These are phyloP conservation scores for Bipolaris gigantea DNA, from an alignment of 2,329 filamentous ascomycete genomes.

Conservation along the genomic window DNA sequence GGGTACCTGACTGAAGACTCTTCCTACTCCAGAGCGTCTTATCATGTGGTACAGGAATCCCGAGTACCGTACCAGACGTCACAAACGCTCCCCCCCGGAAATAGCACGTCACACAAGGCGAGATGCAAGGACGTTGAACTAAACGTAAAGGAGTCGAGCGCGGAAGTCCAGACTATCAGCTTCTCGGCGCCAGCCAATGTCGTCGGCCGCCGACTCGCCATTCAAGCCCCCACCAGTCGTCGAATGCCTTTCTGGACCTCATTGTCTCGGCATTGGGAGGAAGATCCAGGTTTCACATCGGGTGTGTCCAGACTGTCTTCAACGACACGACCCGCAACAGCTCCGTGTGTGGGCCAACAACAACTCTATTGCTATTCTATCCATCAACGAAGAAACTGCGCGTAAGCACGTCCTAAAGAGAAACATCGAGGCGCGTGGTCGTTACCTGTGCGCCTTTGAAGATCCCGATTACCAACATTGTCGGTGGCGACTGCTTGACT, in stretches of 20 bases:
- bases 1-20: not conserved
- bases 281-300: conserved; percentile 24
- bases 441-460: conserved; percentile 27
- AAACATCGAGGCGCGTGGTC: conserved; percentile 29
- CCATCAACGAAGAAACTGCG: conserved; percentile 25
- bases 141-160: conserved; percentile 17
- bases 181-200: conserved; percentile 23
- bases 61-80: conserved; percentile 6
- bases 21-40: not conserved
- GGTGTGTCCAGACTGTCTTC: conserved; percentile 30
- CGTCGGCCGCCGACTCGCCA: conserved; percentile 12
- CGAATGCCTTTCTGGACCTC: conserved; percentile 23
- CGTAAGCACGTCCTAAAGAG: conserved; percentile 25
- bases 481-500: conserved; percentile 29
- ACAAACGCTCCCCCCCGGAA: conserved; percentile 5
- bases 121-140: conserved; percentile 26
- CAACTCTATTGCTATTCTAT: conserved; percentile 15
- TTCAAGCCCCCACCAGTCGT: conserved; percentile 33
- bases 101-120: conserved; percentile 11
- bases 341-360: conserved; percentile 23
- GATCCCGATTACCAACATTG: conserved; percentile 31
- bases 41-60: conserved; percentile 3
- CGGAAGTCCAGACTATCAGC: conserved; percentile 15
- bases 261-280: conserved; percentile 34
- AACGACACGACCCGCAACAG: conserved; percentile 30